Percentiles rank a stretch among this genome's conserved stretches.
Conservation (phyloP, 2,329 filamentous ascomycete genomes). For the Tolypocladium ovalisporum region DNA sequence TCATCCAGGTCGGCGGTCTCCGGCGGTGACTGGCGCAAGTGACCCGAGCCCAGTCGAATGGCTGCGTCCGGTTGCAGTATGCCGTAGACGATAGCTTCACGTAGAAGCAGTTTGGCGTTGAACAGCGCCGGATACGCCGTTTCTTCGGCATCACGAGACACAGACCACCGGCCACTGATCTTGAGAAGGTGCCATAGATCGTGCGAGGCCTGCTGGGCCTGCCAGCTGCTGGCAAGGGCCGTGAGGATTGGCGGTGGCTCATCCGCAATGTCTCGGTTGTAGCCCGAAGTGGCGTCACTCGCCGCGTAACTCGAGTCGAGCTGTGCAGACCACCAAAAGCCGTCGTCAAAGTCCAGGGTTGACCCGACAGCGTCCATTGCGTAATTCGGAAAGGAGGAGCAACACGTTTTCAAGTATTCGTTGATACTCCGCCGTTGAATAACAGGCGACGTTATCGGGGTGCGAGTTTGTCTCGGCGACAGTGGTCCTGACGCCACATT, state of each 20-base stretch:
- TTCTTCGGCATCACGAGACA: conserved; percentile 36
- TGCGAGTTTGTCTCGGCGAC: conserved; percentile 37
- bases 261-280: conserved; percentile 21
- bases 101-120: conserved; percentile 42
- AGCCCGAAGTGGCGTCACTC: conserved; percentile 6
- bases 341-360: conserved; percentile 42
- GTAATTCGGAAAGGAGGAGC: conserved; percentile 28
- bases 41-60: conserved; percentile 21
- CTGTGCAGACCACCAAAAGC: conserved; percentile 48
- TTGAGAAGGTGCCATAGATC: conserved; percentile 42
- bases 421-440: conserved; percentile 39
- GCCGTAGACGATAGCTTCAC: conserved; percentile 44
- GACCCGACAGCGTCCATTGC: conserved; percentile 29
- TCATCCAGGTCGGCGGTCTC: conserved; percentile 37
- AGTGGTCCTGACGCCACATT: conserved; percentile 24
- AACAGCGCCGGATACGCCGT: conserved; percentile 38
- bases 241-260: conserved; percentile 37
- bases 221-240: conserved; percentile 41
- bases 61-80: conserved; percentile 35
- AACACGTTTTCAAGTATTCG: conserved; percentile 37
- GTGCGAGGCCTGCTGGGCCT: conserved; percentile 35
- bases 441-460: conserved; percentile 38
- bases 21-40: conserved; percentile 10
- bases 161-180: conserved; percentile 37
- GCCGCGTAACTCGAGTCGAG: conserved; percentile 20